Evolutionary conservation across 2,329 filamentous ascomycete genomes (phyloP).

Genomic region (Colletotrichum shisoi): DNA sequence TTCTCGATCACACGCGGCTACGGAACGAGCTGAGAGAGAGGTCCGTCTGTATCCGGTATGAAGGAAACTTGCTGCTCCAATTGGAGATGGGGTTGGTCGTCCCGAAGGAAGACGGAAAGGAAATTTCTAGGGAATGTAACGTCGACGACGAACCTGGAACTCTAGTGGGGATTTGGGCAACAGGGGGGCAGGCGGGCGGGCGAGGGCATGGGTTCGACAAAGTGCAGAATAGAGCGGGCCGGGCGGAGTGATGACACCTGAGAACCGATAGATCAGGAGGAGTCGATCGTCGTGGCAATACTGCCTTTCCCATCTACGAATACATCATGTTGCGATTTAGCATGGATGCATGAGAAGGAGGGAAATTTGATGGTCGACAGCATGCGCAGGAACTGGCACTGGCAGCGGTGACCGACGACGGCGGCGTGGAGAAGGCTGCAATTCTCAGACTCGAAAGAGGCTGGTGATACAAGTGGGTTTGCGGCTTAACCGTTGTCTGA

Average conservation of each 20-base stretch:
- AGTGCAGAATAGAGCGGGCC: neutral
- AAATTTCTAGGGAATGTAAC: conserved; percentile 39
- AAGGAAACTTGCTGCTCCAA: conserved; percentile 15
- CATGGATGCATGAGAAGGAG: conserved; percentile 29
- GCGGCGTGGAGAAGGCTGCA: conserved; percentile 30
- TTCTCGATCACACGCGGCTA: neutral
- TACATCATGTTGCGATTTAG: neutral
- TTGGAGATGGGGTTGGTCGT: conserved; percentile 20
- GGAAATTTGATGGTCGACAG: conserved; percentile 28
- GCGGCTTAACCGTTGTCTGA: conserved; percentile 35
- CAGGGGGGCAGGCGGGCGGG: conserved; percentile 2
- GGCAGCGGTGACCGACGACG: conserved; percentile 22
- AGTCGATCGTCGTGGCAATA: conserved; percentile 11
- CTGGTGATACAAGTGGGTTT: conserved; percentile 31
- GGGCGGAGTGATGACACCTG: conserved; percentile 10
- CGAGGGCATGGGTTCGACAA: conserved; percentile 16
- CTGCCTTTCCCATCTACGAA: conserved; percentile 2
- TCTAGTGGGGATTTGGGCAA: conserved; percentile 25
- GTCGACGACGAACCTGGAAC: conserved; percentile 39
- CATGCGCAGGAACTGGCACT: conserved; percentile 32
- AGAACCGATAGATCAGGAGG: conserved; percentile 10
- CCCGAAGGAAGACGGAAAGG: conserved; percentile 27
- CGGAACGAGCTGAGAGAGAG: neutral
- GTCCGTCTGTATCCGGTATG: neutral
- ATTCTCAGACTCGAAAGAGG: conserved; percentile 27